Conservation (phyloP, 2,329 filamentous ascomycete genomes). For the Aspergillus awamori region DNA sequence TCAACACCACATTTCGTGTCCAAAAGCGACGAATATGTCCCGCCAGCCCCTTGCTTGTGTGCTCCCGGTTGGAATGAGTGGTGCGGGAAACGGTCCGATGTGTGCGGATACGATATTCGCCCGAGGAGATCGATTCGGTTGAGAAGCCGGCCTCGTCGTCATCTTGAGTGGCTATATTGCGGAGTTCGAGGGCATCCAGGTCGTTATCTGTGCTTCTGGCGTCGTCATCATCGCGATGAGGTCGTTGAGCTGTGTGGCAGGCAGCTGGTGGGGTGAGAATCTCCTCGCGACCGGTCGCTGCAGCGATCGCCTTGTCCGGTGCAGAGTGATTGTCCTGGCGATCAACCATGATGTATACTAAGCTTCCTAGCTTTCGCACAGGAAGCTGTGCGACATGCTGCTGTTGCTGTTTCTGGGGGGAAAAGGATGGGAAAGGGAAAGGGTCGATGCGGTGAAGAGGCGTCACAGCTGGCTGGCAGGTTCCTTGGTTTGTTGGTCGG, state of each 20-base stretch:
- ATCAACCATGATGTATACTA: not conserved
- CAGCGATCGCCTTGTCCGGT: not conserved
- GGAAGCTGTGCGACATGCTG: not conserved
- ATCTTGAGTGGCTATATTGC: slow-evolving; percentile 34
- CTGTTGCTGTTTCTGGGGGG: too few relatives aligned
- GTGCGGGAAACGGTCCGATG: slow-evolving; percentile 28
- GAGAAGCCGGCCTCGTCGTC: slow-evolving; percentile 31
- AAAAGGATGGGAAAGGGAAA: too few relatives aligned
- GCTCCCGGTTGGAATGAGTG: slow-evolving; percentile 16
- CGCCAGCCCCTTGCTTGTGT: slow-evolving; percentile 53
- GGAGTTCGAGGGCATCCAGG: slow-evolving; percentile 33
- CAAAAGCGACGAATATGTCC: slow-evolving; percentile 76
- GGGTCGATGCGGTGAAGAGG: not conserved
- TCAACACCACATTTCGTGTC: slow-evolving; percentile 60
- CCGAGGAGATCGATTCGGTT: slow-evolving; percentile 36
- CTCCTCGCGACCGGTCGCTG: not conserved
- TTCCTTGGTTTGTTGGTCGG: not conserved
- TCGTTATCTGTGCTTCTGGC: slow-evolving; percentile 4
- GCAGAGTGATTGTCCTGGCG: not conserved
- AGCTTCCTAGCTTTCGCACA: not conserved
- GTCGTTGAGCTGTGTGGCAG: not conserved
- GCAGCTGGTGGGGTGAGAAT: not conserved
- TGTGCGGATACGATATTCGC: slow-evolving; percentile 33
- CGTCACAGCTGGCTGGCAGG: not conserved
- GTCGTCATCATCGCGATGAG: slow-evolving; percentile 1